phyloP scores from a whole-genome alignment of 345 rosid species.

The Populus euphratica region DNA sequence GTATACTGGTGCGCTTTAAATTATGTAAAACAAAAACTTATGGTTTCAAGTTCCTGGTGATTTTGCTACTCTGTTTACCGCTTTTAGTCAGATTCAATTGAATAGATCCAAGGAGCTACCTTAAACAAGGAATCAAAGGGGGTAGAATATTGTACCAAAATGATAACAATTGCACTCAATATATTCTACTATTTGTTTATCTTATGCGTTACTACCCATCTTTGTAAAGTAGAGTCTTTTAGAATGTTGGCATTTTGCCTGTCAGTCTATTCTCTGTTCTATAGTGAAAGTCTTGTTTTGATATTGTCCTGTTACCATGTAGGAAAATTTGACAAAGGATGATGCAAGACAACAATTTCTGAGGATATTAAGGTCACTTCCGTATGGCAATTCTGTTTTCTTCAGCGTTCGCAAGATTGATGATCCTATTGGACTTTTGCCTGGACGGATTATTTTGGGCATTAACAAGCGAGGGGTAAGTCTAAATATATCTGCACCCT shows the following conservation, averaged over 20 bases:
- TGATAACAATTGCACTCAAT: background rate
- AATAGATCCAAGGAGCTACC: background rate
- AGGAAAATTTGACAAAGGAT: slow-evolving; percentile 92
- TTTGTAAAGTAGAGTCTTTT: background rate
- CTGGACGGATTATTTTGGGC: slow-evolving; percentile 86
- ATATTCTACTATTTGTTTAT: background rate
- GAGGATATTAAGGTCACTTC: slow-evolving; percentile 71
- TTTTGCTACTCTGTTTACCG: background rate
- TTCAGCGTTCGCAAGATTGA: slow-evolving; percentile 90
- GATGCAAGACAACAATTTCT: slow-evolving; percentile 95
- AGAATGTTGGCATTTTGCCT: background rate
- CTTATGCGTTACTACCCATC: background rate
- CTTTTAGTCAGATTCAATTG: background rate
- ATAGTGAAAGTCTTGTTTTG: background rate
- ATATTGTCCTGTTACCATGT: slow-evolving; percentile 11
- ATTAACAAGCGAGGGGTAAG: slow-evolving; percentile 97
- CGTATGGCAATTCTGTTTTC: slow-evolving; percentile 93
- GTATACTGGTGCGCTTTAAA: background rate
- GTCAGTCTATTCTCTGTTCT: background rate
- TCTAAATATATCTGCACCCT: background rate
- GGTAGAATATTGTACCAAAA: background rate
- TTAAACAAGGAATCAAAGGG: background rate
- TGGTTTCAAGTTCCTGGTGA: background rate
- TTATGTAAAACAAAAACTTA: background rate
- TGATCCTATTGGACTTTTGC: slow-evolving; percentile 97